Base-by-base conservation (phyloP, 148 eudicot genomes). In the Cornus suecica region DNA sequence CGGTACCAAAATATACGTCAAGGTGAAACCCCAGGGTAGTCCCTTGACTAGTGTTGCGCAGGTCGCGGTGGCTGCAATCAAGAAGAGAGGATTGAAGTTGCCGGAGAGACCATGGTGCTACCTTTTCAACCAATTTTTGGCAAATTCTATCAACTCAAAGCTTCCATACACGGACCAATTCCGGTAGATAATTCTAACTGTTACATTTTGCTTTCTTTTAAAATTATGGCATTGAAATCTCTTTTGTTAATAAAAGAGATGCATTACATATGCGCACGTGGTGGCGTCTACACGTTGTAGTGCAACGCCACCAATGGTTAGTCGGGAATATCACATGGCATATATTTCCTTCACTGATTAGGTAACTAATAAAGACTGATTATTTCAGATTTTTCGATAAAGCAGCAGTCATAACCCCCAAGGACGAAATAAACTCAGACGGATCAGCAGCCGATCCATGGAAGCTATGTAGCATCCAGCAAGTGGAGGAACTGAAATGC, bases 401-500 rank as follows among this genome's bases (percentile, higher is more conserved):
- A 75, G 89, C 87, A 20, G 87, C 87, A 10, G 79, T 86, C 27
- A 42, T 74, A 51, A 77, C 84, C 9, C 37, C 77, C 0, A 72
- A 81, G 37, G 87, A 84, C 75, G 20, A 51, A 15, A 34, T 79
- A 42, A 79, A 84, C 48, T 64, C 78, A 3, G 84, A 82, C 10
- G 90, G 90, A 65, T 80, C 84, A 70, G 72, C 84, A 15, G 16
- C 66, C 22, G 71, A 80, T 18, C 81, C 84, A 63, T 83, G 90
- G 90, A 85, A 73, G 72, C 88, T 87, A 0, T 74, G 84, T 72
- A 76, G 81, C 27, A 66, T 84, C 18, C 90, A 87, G 26, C 86
- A 87, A 79, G 83, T 83, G 16, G 90, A 87, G 78, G 79, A 85
- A 72, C 71, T 87, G 52, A 87, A 87, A 79, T 83, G 90, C 75